These are phyloP conservation scores for Helianthus annuus DNA, from an alignment of 129 eudicot genomes.

Conservation along the genomic window DNA sequence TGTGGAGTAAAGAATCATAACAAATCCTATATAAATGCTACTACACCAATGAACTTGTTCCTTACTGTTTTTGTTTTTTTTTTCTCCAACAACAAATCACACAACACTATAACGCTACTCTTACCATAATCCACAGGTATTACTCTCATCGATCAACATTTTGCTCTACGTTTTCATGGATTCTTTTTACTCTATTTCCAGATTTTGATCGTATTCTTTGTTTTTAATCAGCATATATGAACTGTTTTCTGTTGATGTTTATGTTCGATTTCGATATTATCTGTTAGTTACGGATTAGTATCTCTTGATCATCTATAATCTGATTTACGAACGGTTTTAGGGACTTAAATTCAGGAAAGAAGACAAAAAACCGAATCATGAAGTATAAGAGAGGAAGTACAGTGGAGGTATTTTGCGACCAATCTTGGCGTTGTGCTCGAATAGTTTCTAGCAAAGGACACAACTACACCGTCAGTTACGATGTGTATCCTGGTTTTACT, in stretches of 20 bases:
- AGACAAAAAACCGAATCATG: slow-evolving; percentile 32
- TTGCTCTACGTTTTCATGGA: background rate
- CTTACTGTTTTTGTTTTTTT: no score
- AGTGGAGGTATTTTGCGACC: slow-evolving; percentile 59
- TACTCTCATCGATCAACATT: background rate
- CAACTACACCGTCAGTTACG: slow-evolving; percentile 54
- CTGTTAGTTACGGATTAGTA: background rate
- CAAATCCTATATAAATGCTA: no score
- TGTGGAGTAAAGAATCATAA: background rate
- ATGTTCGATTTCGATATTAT: background rate
- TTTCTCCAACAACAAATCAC: no score
- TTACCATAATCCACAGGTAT: slow-evolving; percentile 7
- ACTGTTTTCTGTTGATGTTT: slow-evolving; percentile 6
- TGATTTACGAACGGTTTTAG: background rate
- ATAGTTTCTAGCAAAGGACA: slow-evolving; percentile 48
- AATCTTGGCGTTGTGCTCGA: slow-evolving; percentile 69
- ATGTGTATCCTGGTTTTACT: slow-evolving; percentile 39
- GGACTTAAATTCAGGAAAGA: slow-evolving; percentile 2
- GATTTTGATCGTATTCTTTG: background rate
- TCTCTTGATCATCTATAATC: slow-evolving; percentile 1
- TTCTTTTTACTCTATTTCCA: background rate
- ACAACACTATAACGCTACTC: background rate
- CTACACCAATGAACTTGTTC: no score
- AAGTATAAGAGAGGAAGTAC: slow-evolving; percentile 58
- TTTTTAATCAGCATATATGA: background rate